phyloP scores from a whole-genome alignment of 495 filamentous ascomycete genomes.

The Talaromyces ruber region DNA sequence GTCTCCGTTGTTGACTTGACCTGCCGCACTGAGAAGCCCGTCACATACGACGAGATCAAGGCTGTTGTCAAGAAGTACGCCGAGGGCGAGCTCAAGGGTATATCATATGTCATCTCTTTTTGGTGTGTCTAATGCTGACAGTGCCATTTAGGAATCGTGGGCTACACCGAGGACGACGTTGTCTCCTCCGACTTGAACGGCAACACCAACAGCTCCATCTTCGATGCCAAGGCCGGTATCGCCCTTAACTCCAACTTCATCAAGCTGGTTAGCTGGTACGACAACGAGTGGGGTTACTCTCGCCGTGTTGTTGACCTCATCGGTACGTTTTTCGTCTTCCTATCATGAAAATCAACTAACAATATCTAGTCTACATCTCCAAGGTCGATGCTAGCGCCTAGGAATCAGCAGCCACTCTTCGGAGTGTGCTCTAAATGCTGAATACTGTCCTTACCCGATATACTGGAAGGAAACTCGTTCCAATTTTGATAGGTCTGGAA shows the following conservation, averaged over 20 bases:
- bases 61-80: conserved; percentile 78
- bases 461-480: not conserved
- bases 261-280: conserved; percentile 96
- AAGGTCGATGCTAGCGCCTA: conserved; percentile 63
- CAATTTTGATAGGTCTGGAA: not conserved
- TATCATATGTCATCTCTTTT: conserved; percentile 36
- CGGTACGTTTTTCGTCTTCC: conserved; percentile 22
- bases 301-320: conserved; percentile 97
- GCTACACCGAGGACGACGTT: conserved; percentile 94
- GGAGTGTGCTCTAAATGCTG: conserved; percentile 5
- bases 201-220: conserved; percentile 88
- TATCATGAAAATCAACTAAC: conserved; percentile 8
- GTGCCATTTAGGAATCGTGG: conserved; percentile 58
- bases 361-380: conserved; percentile 64
- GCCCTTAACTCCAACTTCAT: conserved; percentile 96
- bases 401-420: conserved; percentile 18
- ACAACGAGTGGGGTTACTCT: conserved; percentile 96
- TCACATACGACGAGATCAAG: conserved; percentile 93
- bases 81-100: conserved; percentile 78
- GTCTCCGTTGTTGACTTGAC: conserved; percentile 99
- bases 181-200: conserved; percentile 93
- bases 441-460: not conserved
- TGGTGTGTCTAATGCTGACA: conserved; percentile 21
- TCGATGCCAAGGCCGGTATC: conserved; percentile 99
- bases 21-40: conserved; percentile 82